A percentile compares a stretch with the other conserved stretches of the same genome.
Conservation (phyloP, 2,329 filamentous ascomycete genomes). For the Colletotrichum tanaceti region DNA sequence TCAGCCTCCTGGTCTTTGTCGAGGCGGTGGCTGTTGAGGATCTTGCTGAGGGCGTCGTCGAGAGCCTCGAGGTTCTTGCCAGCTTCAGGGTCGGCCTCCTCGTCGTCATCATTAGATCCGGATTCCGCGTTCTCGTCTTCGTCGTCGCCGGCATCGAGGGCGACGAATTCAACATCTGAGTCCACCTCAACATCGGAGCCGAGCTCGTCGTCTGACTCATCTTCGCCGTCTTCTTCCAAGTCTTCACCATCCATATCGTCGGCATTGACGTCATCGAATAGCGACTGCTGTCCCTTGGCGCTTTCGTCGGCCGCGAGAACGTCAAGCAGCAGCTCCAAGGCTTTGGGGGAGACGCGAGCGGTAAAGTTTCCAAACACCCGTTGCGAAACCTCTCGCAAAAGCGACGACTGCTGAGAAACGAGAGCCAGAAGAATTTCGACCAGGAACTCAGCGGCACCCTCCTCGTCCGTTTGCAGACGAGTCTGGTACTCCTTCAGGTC, state of each 20-base stretch:
- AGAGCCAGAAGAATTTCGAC: conserved; percentile 93
- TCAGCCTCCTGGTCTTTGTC: conserved; percentile 69
- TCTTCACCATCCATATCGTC: conserved; percentile 55
- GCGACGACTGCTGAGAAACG: conserved; percentile 82
- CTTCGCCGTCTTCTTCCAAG: conserved; percentile 54
- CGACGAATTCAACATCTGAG: conserved; percentile 63
- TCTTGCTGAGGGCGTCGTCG: conserved; percentile 80
- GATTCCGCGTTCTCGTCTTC: conserved; percentile 57
- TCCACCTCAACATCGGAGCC: conserved; percentile 60
- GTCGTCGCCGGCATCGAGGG: conserved; percentile 55
- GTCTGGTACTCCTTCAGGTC: conserved; percentile 84
- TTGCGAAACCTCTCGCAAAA: conserved; percentile 87
- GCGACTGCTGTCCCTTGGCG: conserved; percentile 82
- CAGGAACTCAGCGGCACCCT: conserved; percentile 74
- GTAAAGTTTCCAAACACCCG: conserved; percentile 90
- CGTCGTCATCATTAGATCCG: conserved; percentile 56
- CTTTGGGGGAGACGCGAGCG: conserved; percentile 76
- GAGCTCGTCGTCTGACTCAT: conserved; percentile 56
- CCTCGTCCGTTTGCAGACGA: conserved; percentile 68
- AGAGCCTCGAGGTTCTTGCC: conserved; percentile 63
- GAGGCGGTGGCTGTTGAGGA: conserved; percentile 77
- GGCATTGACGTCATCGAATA: conserved; percentile 77
- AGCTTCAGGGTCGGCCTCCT: conserved; percentile 55
- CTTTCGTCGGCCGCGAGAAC: conserved; percentile 85
- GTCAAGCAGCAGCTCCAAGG: conserved; percentile 73